Conservation (phyloP, 306 rosid species). For the Inga leiocalycina region DNA sequence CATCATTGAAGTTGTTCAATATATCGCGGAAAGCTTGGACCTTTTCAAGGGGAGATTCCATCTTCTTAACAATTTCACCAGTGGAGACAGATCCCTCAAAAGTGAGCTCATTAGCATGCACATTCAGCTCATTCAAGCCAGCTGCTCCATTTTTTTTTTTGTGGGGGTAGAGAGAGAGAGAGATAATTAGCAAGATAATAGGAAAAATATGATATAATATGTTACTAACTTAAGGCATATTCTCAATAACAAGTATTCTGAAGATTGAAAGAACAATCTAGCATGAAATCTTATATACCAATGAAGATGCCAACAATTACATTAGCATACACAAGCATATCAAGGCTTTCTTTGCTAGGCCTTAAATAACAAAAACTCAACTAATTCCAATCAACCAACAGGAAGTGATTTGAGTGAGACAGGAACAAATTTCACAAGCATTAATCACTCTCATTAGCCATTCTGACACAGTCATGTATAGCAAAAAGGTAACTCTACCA, state of each 20-base stretch:
- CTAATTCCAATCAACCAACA: slow-evolving; percentile 12
- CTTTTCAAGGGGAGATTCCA: slow-evolving; percentile 93
- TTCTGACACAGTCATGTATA: background rate
- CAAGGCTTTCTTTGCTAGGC: slow-evolving; percentile 20
- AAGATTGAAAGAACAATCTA: slow-evolving; percentile 23
- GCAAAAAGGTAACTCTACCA: background rate
- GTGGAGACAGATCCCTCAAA: slow-evolving; percentile 79
- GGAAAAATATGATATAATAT: slow-evolving; percentile 13
- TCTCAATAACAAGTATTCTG: slow-evolving; percentile 8
- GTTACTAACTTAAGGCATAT: slow-evolving; percentile 18
- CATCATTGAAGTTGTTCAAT: slow-evolving; percentile 44
- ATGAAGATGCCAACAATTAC: background rate
- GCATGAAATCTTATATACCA: slow-evolving; percentile 12
- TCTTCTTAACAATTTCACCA: slow-evolving; percentile 78
- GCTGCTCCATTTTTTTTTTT: slow-evolving; percentile 49
- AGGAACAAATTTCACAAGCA: slow-evolving; percentile 14
- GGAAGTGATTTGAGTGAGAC: slow-evolving; percentile 17
- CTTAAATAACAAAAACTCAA: slow-evolving; percentile 2
- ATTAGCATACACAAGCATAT: background rate
- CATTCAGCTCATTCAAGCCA: slow-evolving; percentile 61
- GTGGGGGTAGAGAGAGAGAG: no score
- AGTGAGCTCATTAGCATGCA: slow-evolving; percentile 84
- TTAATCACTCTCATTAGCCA: slow-evolving; percentile 25
- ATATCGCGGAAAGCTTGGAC: slow-evolving; percentile 63
- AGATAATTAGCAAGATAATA: slow-evolving; percentile 11